Base-by-base conservation (phyloP, 139 green algal species). In the Microglena sp. region DNA sequence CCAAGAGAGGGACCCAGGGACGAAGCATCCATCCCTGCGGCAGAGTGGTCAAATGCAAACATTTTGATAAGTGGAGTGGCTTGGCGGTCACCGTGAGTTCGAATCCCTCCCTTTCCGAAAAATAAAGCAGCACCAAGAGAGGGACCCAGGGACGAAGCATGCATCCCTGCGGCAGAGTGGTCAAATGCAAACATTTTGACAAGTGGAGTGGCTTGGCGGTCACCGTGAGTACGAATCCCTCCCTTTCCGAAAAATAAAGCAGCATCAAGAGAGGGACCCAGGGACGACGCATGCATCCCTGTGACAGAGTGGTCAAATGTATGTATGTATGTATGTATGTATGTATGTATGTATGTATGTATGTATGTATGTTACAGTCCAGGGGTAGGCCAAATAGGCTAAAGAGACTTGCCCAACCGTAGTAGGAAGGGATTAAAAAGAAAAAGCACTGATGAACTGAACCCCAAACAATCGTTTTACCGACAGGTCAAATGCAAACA, bases 61-160 rank as follows among this genome's bases (percentile, higher is more conserved):
- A 68, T 22, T 30, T 45, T 50, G 46, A 27, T 32, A 57, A 57
- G 27, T 57, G 46, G 46, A 21, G 46, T 57, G 46, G 46, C 46
- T 31, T 57, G 27, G 46, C 46, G 46, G 46, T 57, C 46, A 57
- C 11, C 46, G 46, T 7, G 46, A n/a, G 46, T 57, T 57, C 46
- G 46, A 57, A 57, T 57, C 46, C 46, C 46, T 57, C 46, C 11
- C 46, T 57, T 57, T 57, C 46, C 46, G 46, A 57, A 57, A 32
- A 57, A 31, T 57, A 60, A 2, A 68, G 44, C 29, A n/a, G n/a
- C n/a, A n/a, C n/a, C n/a, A n/a, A n/a, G n/a, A n/a, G n/a, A n/a
- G n/a, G n/a, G n/a, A n/a, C n/a, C n/a, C n/a, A n/a, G n/a, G n/a
- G n/a, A n/a, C n/a, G n/a, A n/a, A n/a, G n/a, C n/a, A n/a, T n/a